These are phyloP conservation scores for Boletus sp. DNA, from an alignment of 1,284 basidiomycete genomes.

Conservation along the genomic window DNA sequence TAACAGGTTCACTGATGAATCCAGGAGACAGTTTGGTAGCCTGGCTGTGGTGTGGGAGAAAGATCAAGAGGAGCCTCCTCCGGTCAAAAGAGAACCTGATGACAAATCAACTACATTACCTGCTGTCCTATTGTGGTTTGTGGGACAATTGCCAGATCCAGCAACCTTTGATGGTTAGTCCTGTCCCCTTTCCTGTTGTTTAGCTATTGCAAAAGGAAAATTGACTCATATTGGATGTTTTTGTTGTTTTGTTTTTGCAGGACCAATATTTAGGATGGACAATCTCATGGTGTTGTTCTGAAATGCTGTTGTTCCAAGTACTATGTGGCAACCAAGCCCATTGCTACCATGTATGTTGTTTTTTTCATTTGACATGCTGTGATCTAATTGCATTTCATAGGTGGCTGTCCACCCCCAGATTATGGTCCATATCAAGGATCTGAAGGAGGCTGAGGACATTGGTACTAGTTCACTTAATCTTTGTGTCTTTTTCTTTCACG, in stretches of 20 bases:
- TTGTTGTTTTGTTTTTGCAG: constrained; percentile 40
- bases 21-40: constrained; percentile 46
- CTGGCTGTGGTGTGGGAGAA: constrained; percentile 46
- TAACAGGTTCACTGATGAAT: constrained; percentile 44
- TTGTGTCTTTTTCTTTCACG: neutral
- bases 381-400: constrained; percentile 29
- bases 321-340: constrained; percentile 45
- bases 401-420: constrained; percentile 63
- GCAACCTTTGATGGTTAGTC: constrained; percentile 77
- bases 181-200: neutral
- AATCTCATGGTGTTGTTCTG: constrained; percentile 81
- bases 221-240: constrained; percentile 16
- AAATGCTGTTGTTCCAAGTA: constrained; percentile 72
- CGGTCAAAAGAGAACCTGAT: constrained; percentile 44
- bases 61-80: constrained; percentile 45
- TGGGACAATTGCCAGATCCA: constrained; percentile 73
- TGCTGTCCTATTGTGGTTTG: constrained; percentile 75
- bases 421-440: constrained; percentile 72
- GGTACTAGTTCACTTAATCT: constrained; percentile 28
- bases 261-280: constrained; percentile 83
- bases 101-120: constrained; percentile 60
- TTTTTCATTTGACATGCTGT: constrained; percentile 3
- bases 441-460: constrained; percentile 36
- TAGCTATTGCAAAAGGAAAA: constrained; percentile 12
- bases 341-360: constrained; percentile 38